phyloP scores from a whole-genome alignment of 202 grass and related monocot species.

The Schoenoplectus triqueter region DNA sequence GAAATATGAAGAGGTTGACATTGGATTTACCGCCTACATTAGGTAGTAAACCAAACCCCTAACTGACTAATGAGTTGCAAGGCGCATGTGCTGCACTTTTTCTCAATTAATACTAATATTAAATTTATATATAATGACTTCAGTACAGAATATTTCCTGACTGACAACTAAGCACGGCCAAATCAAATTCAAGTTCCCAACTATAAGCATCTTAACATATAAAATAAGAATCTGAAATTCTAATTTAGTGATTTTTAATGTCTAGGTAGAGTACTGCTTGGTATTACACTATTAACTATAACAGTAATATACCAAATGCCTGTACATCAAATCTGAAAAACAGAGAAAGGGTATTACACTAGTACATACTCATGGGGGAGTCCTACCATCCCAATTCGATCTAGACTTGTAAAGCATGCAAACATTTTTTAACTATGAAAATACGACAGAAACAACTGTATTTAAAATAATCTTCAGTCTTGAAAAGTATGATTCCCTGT shows the following conservation, averaged over 20 bases:
- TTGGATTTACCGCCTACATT: not conserved
- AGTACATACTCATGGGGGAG: not conserved
- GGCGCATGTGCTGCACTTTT: constrained; percentile 15
- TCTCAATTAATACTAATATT: constrained; percentile 18
- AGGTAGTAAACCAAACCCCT: not conserved
- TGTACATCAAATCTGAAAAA: constrained; percentile 15
- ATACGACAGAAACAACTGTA: not conserved
- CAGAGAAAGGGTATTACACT: not conserved
- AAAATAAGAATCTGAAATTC: constrained; percentile 7
- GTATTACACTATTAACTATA: constrained; percentile 12
- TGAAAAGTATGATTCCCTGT: not conserved
- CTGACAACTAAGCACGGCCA: constrained; percentile 6
- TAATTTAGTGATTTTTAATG: not conserved
- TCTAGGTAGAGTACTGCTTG: constrained; percentile 16
- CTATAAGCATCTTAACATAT: not conserved
- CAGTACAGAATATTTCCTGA: constrained; percentile 24
- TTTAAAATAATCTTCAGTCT: not conserved
- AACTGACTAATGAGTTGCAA: constrained; percentile 2
- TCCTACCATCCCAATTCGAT: not conserved
- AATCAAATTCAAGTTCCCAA: constrained; percentile 18
- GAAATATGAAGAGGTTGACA: not conserved
- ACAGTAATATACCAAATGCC: not conserved
- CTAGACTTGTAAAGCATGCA: not conserved
- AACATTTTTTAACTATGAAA: not conserved
- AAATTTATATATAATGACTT: not conserved